Percentiles rank a stretch among this genome's conserved stretches.
These are phyloP conservation scores for Musa balbisiana DNA, from an alignment of 202 grass and related monocot genomes.

Conservation along the genomic window DNA sequence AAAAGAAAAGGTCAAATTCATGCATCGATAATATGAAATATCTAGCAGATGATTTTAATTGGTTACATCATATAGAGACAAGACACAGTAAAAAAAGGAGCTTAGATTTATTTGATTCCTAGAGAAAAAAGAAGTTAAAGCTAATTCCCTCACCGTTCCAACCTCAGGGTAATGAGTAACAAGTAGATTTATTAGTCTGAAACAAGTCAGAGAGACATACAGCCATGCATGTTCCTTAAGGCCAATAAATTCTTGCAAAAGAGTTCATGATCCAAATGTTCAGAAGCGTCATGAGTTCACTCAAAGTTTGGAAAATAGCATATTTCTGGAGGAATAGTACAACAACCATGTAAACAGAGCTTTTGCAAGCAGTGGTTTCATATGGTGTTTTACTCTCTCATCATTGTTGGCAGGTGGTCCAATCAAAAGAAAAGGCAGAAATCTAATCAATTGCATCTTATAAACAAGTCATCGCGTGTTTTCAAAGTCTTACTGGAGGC, in stretches of 20 bases:
- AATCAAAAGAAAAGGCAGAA: neutral
- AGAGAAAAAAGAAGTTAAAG: too few species aligned
- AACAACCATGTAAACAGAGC: too few species aligned
- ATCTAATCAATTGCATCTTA: neutral
- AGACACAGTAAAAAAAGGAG: neutral
- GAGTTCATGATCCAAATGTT: too few species aligned
- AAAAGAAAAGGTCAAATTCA: neutral
- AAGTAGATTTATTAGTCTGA: too few species aligned
- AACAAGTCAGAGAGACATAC: too few species aligned
- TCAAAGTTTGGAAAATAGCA: neutral
- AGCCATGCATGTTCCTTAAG: too few species aligned
- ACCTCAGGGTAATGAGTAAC: too few species aligned
- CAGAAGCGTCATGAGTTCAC: neutral
- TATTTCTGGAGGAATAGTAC: too few species aligned
- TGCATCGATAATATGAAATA: neutral
- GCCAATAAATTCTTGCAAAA: too few species aligned
- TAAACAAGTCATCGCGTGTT: neutral
- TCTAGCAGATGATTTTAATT: neutral
- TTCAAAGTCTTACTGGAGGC: conserved; percentile 57
- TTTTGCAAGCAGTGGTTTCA: conserved; percentile 8
- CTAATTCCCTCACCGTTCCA: too few species aligned
- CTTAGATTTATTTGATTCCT: too few species aligned
- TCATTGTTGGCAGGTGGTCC: neutral
- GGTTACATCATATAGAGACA: neutral
- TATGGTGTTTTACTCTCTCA: too few species aligned